Conservation (phyloP, 345 rosid genomes). For the Salix arbutifolia region DNA sequence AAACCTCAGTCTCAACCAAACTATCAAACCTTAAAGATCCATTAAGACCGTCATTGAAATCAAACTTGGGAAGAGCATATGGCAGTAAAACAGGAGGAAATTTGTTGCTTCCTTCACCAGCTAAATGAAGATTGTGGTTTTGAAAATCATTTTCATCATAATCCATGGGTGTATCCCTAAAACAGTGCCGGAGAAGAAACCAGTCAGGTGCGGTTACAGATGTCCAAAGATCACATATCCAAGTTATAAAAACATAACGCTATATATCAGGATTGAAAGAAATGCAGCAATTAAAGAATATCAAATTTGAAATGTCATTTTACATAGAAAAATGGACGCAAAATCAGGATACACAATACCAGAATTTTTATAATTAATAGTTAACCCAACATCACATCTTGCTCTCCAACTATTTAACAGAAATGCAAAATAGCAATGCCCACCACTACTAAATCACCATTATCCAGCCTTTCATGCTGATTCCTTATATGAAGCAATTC, state of each 20-base stretch:
- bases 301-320: not conserved
- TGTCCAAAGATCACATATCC: constrained; percentile 1
- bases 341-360: not conserved
- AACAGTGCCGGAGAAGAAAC: not conserved
- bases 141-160: constrained; percentile 97
- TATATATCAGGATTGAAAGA: not conserved
- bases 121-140: constrained; percentile 85
- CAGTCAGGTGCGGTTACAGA: constrained; percentile 1
- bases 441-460: not conserved
- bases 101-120: constrained; percentile 77
- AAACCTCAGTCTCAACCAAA: constrained; percentile 64
- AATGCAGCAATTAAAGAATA: not conserved
- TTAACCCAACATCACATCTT: not conserved
- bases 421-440: not conserved
- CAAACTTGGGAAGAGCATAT: constrained; percentile 82
- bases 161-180: constrained; percentile 93
- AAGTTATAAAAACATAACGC: constrained; percentile 8
- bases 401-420: not conserved
- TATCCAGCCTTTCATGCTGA: not conserved
- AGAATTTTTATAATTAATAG: not conserved
- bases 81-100: constrained; percentile 64
- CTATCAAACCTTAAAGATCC: constrained; percentile 69
- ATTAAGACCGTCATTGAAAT: constrained; percentile 77
- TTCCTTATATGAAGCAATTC: not conserved
- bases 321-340: not conserved